Percentiles rank a stretch among this genome's conserved stretches.
phyloP scores from a whole-genome alignment of 2,329 filamentous ascomycete genomes.

The Clarireedia paspali region DNA sequence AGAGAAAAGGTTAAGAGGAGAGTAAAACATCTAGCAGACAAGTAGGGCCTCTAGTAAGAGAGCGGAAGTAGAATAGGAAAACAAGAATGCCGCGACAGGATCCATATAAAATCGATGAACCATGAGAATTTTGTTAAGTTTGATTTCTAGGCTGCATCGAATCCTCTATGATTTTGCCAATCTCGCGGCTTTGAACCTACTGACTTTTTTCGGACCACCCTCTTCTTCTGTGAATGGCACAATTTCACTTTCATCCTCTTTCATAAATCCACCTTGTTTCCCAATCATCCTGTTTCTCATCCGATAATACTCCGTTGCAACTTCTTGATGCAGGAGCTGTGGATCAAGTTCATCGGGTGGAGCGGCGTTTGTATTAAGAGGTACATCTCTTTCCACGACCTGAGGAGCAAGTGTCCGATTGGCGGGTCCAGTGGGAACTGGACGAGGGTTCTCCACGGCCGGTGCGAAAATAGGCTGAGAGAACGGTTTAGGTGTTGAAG shows the following conservation, averaged over 20 bases:
- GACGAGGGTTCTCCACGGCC: conserved; percentile 13
- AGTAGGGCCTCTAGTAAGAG: too few species aligned
- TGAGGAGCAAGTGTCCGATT: conserved; percentile 50
- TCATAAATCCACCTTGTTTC: conserved; percentile 72
- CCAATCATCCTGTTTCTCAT: conserved; percentile 78
- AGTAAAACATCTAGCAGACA: background rate
- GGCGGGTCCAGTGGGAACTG: conserved; percentile 30
- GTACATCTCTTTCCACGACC: conserved; percentile 46
- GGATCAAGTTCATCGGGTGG: conserved; percentile 65
- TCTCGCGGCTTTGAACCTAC: conserved; percentile 66
- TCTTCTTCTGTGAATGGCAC: conserved; percentile 60
- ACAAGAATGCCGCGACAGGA: background rate
- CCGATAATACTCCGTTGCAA: conserved; percentile 75
- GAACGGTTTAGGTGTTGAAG: conserved; percentile 19
- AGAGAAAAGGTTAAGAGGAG: background rate
- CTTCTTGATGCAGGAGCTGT: conserved; percentile 64
- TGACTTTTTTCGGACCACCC: conserved; percentile 55
- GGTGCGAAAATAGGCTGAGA: conserved; percentile 23
- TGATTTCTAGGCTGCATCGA: too few species aligned
- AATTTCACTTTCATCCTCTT: conserved; percentile 55
- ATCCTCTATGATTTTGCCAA: conserved; percentile 36
- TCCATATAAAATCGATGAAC: too few species aligned
- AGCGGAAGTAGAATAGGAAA: background rate
- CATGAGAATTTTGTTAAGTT: too few species aligned
- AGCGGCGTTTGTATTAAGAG: conserved; percentile 25